These are phyloP conservation scores for Funneliformis mosseae DNA, from an alignment of 192 early-diverging fungal genomes.

Conservation along the genomic window DNA sequence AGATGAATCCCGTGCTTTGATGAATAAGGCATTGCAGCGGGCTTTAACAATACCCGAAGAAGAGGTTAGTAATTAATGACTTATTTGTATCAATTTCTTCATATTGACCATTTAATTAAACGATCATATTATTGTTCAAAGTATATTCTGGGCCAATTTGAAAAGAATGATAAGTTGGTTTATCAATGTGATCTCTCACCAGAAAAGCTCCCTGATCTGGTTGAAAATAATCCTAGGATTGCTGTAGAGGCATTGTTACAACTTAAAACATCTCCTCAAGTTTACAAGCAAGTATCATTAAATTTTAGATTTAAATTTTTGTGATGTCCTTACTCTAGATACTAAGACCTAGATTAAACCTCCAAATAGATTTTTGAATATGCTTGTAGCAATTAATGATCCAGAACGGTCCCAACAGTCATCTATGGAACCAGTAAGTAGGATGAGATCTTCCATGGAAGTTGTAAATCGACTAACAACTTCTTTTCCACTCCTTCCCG, in stretches of 20 bases:
- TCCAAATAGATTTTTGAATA: slow-evolving; percentile 27
- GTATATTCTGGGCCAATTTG: slow-evolving; percentile 24
- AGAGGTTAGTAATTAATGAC: slow-evolving; percentile 3
- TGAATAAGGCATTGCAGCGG: slow-evolving; percentile 22
- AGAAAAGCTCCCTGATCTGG: slow-evolving; percentile 42
- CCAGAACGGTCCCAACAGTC: slow-evolving; percentile 8
- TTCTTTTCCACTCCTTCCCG: slow-evolving; percentile 17
- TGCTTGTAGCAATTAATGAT: slow-evolving; percentile 8
- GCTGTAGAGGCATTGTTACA: slow-evolving; percentile 41
- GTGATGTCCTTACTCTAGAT: background rate
- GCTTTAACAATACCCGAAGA: slow-evolving; percentile 28
- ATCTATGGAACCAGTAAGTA: slow-evolving; percentile 9
- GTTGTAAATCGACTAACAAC: slow-evolving; percentile 34
- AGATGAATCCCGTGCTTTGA: slow-evolving; percentile 1
- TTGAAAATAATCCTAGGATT: slow-evolving; percentile 51
- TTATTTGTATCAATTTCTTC: background rate
- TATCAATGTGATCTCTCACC: slow-evolving; percentile 33
- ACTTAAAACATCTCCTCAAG: slow-evolving; percentile 33
- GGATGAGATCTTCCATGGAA: slow-evolving; percentile 36
- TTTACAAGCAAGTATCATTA: slow-evolving; percentile 39
- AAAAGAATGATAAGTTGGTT: slow-evolving; percentile 10
- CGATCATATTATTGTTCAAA: background rate
- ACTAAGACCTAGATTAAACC: background rate
- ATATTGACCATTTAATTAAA: too few relatives aligned
- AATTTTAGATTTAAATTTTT: background rate